Evolutionary conservation across 2,329 filamentous ascomycete genomes (phyloP).

Genomic region (Penicillium crustosum): DNA sequence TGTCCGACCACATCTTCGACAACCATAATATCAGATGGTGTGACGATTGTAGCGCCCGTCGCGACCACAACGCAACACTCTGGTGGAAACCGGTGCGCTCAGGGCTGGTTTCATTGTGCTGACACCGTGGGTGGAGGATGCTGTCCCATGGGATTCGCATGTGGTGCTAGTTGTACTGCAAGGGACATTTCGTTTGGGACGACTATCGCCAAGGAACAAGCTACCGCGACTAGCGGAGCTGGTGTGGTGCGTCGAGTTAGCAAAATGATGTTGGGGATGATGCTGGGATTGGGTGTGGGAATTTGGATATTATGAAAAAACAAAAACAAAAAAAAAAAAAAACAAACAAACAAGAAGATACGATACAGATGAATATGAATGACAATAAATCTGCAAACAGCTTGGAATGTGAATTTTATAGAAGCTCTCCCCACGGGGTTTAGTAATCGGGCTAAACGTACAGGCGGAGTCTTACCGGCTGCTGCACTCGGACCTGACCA

Average conservation of each 20-base stretch:
- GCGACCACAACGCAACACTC: slow-evolving; percentile 43
- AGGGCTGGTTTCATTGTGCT: slow-evolving; percentile 75
- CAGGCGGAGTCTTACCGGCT: slow-evolving; percentile 3
- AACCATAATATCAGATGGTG: slow-evolving; percentile 62
- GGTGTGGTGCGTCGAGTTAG: neutral
- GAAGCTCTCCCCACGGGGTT: slow-evolving; percentile 12
- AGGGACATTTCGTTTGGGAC: slow-evolving; percentile 53
- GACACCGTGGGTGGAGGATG: slow-evolving; percentile 71
- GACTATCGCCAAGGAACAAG: slow-evolving; percentile 46
- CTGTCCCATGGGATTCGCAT: slow-evolving; percentile 75
- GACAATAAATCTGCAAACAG: neutral
- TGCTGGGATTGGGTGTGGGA: slow-evolving; percentile 7
- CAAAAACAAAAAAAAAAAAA: neutral
- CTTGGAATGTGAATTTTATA: slow-evolving; percentile 1
- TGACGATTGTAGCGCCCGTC: slow-evolving; percentile 67
- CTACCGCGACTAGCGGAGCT: slow-evolving; percentile 11
- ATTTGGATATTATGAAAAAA: neutral
- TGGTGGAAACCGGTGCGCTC: slow-evolving; percentile 59
- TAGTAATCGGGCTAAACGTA: slow-evolving; percentile 10
- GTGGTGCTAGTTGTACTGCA: slow-evolving; percentile 71
- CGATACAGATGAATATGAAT: neutral
- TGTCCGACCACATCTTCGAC: slow-evolving; percentile 70
- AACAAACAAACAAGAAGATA: neutral
- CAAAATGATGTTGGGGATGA: neutral
- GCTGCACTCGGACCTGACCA: slow-evolving; percentile 13